Conservation (phyloP, 148 eudicot species). For the Rhododendron molle region DNA sequence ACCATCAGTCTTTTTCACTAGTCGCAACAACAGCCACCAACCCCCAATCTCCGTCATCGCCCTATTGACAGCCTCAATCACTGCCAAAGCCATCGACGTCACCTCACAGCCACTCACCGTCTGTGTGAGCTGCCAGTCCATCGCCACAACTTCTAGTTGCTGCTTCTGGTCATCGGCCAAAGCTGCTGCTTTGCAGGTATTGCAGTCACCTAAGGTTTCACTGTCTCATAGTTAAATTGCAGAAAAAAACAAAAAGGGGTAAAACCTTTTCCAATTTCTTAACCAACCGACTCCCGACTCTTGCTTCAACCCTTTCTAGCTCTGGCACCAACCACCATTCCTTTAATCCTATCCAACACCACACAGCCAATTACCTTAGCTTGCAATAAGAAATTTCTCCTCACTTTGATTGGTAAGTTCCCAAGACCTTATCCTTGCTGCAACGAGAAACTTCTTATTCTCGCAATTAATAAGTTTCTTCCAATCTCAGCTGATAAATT, state of each 20-base stretch:
- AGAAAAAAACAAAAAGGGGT: not conserved
- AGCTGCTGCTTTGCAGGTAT: not conserved
- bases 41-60: not conserved
- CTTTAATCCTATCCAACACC: not conserved
- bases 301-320: not conserved
- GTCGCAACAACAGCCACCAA: not conserved
- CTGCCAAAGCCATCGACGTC: not conserved
- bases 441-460: not conserved
- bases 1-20: not conserved
- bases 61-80: not conserved
- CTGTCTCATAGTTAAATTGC: not conserved
- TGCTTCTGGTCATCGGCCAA: not conserved
- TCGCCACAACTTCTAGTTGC: not conserved
- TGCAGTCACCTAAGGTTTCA: not conserved
- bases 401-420: not conserved
- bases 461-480: not conserved
- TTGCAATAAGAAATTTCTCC: not conserved
- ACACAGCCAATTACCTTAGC: not conserved
- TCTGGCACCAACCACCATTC: not conserved
- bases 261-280: not conserved
- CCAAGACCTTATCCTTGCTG: not conserved
- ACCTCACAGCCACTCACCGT: not conserved
- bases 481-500: not conserved
- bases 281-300: not conserved
- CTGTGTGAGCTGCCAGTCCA: not conserved